Conservation (phyloP, 2,329 filamentous ascomycete genomes). For the Clathrospora elynae region DNA sequence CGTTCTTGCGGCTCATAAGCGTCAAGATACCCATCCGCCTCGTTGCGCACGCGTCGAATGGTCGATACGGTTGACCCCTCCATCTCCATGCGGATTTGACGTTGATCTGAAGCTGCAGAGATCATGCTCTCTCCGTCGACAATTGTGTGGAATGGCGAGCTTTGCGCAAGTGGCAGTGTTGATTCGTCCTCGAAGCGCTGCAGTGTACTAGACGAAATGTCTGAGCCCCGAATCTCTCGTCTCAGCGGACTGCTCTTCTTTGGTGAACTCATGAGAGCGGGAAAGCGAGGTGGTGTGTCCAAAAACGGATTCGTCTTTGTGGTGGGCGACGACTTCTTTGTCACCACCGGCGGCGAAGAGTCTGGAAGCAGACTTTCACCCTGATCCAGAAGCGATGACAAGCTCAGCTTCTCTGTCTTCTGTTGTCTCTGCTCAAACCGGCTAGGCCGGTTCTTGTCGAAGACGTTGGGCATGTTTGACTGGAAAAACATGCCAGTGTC, state of each 20-base stretch:
- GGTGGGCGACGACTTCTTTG: slow-evolving; percentile 19
- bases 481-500: slow-evolving; percentile 49
- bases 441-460: slow-evolving; percentile 28
- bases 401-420: slow-evolving; percentile 36
- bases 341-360: slow-evolving; percentile 32
- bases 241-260: slow-evolving; percentile 45
- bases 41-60: slow-evolving; percentile 38
- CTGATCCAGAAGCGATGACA: slow-evolving; percentile 39
- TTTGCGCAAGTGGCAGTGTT: slow-evolving; percentile 35
- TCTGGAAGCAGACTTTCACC: slow-evolving; percentile 42
- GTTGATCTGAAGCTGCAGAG: slow-evolving; percentile 40
- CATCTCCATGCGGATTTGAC: slow-evolving; percentile 40
- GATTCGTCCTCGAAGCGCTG: slow-evolving; percentile 35
- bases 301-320: slow-evolving; percentile 38
- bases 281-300: slow-evolving; percentile 39
- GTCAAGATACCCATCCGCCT: slow-evolving; percentile 42
- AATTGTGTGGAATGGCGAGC: slow-evolving; percentile 43
- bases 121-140: slow-evolving; percentile 34
- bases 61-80: slow-evolving; percentile 33
- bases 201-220: slow-evolving; percentile 29
- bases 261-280: slow-evolving; percentile 33
- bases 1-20: slow-evolving; percentile 43
- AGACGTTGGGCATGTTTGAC: slow-evolving; percentile 36
- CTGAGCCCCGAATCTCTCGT: slow-evolving; percentile 35
- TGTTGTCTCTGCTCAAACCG: slow-evolving; percentile 27